These are phyloP conservation scores for Garcia nutans DNA, from an alignment of 345 rosid genomes.

Conservation along the genomic window DNA sequence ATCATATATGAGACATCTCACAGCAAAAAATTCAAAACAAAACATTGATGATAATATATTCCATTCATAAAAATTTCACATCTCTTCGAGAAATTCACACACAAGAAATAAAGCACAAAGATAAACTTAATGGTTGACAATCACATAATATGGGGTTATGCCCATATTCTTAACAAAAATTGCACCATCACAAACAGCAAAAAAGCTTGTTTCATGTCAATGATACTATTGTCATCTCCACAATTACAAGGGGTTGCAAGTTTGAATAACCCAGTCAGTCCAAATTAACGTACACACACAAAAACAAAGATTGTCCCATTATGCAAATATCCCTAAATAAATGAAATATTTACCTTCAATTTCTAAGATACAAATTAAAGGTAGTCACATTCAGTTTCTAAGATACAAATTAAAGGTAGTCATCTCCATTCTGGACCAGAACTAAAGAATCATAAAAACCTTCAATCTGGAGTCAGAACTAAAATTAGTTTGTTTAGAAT, in stretches of 20 bases:
- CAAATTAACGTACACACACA: too few relatives aligned
- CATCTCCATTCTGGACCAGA: background rate
- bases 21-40: background rate
- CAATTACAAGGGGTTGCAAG: too few relatives aligned
- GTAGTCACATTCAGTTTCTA: background rate
- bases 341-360: constrained; percentile 1
- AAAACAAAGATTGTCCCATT: too few relatives aligned
- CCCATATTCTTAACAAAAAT: constrained; percentile 7
- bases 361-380: background rate
- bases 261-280: too few relatives aligned
- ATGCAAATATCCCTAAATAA: background rate
- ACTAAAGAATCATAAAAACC: background rate
- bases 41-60: background rate
- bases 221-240: too few relatives aligned
- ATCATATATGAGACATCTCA: too few relatives aligned
- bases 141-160: background rate
- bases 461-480: background rate
- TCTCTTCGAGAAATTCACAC: background rate
- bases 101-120: background rate
- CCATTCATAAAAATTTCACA: background rate
- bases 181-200: background rate
- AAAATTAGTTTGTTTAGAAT: background rate
- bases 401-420: background rate
- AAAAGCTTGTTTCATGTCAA: background rate
- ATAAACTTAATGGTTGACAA: background rate